Evolutionary conservation across 192 early-diverging fungal species (phyloP).

Genomic region (Gonapodya sp.): DNA sequence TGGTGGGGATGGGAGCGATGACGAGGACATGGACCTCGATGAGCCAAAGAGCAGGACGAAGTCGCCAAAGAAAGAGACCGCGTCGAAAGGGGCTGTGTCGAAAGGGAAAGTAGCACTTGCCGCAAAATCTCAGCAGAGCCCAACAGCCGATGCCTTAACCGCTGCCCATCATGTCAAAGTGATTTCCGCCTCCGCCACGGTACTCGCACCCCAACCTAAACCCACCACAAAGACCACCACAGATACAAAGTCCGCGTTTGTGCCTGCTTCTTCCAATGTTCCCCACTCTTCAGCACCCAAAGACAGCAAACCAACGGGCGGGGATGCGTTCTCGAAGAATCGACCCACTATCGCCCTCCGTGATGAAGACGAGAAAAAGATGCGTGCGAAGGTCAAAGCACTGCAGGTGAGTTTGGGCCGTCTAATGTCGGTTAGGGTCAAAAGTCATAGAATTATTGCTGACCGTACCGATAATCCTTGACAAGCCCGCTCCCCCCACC

Average conservation of each 20-base stretch:
- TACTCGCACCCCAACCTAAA: neutral
- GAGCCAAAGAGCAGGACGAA: neutral
- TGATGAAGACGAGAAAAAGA: conserved; percentile 14
- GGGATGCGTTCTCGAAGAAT: neutral
- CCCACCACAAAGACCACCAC: neutral
- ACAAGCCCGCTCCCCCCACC: neutral
- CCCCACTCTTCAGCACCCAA: neutral
- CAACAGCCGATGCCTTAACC: neutral
- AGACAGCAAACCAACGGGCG: neutral
- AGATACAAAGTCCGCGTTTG: neutral
- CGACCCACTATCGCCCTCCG: conserved; percentile 10
- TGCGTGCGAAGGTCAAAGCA: conserved; percentile 5
- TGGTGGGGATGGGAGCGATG: too few species aligned
- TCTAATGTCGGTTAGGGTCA: neutral
- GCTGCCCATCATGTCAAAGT: neutral
- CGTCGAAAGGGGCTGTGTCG: neutral
- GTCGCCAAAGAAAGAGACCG: neutral
- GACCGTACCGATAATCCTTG: neutral
- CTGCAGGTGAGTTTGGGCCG: neutral
- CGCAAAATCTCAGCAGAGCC: too few species aligned
- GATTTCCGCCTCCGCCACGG: neutral
- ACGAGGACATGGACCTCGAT: neutral
- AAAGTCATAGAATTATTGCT: neutral
- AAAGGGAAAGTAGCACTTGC: too few species aligned
- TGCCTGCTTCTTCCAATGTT: too few species aligned